Evolutionary conservation across 176 grass and related monocot species (phyloP), one percentile per base, ranked within the genome.

Genomic region (Poa pratensis): DNA sequence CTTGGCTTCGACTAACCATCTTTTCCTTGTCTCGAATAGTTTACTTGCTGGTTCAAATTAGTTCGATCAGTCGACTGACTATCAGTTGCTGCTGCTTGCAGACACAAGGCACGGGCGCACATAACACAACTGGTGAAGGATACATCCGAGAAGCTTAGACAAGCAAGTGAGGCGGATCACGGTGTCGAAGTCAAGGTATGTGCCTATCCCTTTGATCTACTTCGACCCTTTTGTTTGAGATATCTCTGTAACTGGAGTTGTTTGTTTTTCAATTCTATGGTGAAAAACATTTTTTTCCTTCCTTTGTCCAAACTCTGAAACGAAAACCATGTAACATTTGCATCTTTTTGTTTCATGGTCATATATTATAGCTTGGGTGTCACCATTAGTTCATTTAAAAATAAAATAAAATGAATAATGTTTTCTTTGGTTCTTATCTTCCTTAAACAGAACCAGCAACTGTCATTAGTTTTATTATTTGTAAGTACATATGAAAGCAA

Each of bases 131-230:
- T 98, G 28, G 93, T 98, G 50, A 98, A 93, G 90, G 93, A 98
- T 77, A 98, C 95, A 69, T 98, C 95, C 5, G 91, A 91, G 1
- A 98, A 98, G 86, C 93, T 98, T 79, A 98, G 86, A 78, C 91
- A 95, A 84, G 95, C 95, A 32, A 98, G 93, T 12, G 95, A 98
- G 82, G 91, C 93, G 2, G 95, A 98, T 81, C 95, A 95, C 35
- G 73, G 37, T 45, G 64, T 85, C 53, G 90, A 93, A 93, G 91
- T 93, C 79, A 98, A 89, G 13, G 95, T 98, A 90, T 78, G 95
- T 90, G 18, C 19, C 52, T 61, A 61, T 81, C 40, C 34, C 11
- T 39, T 74, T 68, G 5, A 18, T 45, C 0, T 63, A 3, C n/a
- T 15, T 64, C 39, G 0, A 15, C 19, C 15, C 30, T 65, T 75